These are phyloP conservation scores for Pseudonitzschia multiseries DNA, from an alignment of 108 stramenopile genomes.

Conservation along the genomic window DNA sequence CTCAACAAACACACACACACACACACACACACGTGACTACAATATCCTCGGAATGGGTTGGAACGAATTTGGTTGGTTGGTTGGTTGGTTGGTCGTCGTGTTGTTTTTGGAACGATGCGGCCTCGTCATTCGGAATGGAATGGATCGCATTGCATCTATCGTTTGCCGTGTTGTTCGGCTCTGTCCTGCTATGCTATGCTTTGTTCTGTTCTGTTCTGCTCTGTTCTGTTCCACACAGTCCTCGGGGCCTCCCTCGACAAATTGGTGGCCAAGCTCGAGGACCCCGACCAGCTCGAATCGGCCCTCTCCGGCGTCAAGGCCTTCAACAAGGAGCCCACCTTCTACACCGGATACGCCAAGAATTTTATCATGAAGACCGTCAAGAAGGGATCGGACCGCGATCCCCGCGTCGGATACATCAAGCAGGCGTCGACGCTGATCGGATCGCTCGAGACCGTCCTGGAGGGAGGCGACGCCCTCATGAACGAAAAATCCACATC, in stretches of 20 bases:
- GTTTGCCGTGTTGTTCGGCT: too few relatives aligned
- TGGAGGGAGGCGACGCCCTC: slow-evolving; percentile 28
- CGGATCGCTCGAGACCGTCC: slow-evolving; percentile 28
- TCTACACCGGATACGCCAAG: slow-evolving; percentile 39
- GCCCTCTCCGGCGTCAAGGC: slow-evolving; percentile 22
- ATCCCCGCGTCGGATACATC: slow-evolving; percentile 45
- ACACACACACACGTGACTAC: too few relatives aligned
- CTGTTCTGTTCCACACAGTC: not conserved
- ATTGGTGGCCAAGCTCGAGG: slow-evolving; percentile 23
- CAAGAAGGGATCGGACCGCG: slow-evolving; percentile 35
- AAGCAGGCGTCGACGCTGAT: slow-evolving; percentile 34
- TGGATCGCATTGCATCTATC: too few relatives aligned
- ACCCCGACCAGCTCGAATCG: slow-evolving; percentile 27
- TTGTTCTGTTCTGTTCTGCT: too few relatives aligned
- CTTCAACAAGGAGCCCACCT: slow-evolving; percentile 42
- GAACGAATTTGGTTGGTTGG: too few relatives aligned
- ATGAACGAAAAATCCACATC: slow-evolving; percentile 17
- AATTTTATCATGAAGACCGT: slow-evolving; percentile 41
- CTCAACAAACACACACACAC: too few relatives aligned
- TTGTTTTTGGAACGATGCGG: too few relatives aligned
- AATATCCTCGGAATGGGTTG: too few relatives aligned
- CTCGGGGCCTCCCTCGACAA: slow-evolving; percentile 42
- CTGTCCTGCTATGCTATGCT: too few relatives aligned
- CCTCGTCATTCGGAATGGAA: too few relatives aligned
- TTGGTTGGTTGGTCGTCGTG: too few relatives aligned